Conservation (phyloP, 1,284 basidiomycete genomes). For the Paramarasmius palmivorus region DNA sequence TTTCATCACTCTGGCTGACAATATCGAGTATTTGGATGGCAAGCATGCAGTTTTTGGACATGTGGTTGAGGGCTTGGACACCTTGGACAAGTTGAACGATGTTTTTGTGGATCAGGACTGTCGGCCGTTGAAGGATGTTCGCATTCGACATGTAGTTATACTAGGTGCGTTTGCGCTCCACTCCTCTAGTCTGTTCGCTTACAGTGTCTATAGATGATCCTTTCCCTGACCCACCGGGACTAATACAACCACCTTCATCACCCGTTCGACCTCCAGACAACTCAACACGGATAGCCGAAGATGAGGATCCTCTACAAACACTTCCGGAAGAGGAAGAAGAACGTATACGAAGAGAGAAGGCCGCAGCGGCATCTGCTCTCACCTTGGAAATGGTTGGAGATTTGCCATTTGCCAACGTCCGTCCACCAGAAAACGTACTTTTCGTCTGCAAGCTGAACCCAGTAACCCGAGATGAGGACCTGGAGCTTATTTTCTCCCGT, state of each 20-base stretch:
- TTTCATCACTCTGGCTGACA: conserved; percentile 90
- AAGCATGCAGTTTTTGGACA: conserved; percentile 96
- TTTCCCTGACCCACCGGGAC: conserved; percentile 82
- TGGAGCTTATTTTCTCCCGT: conserved; percentile 96
- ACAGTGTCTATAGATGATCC: conserved; percentile 75
- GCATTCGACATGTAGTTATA: conserved; percentile 91
- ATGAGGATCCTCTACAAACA: conserved; percentile 81
- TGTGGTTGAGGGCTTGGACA: conserved; percentile 93
- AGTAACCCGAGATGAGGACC: conserved; percentile 92
- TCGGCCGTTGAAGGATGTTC: conserved; percentile 89
- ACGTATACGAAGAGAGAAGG: conserved; percentile 74
- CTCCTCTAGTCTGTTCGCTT: neutral
- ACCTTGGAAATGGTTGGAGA: conserved; percentile 99
- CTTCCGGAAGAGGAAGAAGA: conserved; percentile 85
- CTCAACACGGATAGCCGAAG: conserved; percentile 86
- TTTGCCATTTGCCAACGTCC: conserved; percentile 95
- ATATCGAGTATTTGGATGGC: conserved; percentile 93
- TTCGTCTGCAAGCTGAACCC: conserved; percentile 99
- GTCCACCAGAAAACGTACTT: conserved; percentile 96
- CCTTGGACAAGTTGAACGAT: conserved; percentile 91
- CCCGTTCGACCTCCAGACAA: conserved; percentile 83
- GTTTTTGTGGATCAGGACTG: conserved; percentile 88
- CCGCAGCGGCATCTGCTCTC: conserved; percentile 89
- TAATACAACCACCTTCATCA: conserved; percentile 72
- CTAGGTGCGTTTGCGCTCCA: conserved; percentile 61